Evolutionary conservation across 345 rosid genomes (phyloP), one percentile per base, ranked within the genome.

Genomic region (Iberis pinnata): DNA sequence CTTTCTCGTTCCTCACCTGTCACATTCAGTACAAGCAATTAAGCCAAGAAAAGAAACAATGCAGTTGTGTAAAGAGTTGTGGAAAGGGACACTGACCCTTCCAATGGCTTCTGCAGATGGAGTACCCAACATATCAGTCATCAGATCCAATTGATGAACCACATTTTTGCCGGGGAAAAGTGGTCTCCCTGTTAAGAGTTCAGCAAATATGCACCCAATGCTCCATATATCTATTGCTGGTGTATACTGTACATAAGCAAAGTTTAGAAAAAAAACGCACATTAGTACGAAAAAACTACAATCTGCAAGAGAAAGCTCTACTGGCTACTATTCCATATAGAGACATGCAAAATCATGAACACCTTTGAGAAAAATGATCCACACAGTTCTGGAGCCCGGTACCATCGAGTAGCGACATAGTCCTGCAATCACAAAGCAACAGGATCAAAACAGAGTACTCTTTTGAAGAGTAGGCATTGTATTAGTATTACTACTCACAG

Each of bases 161-260:
- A 89, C 97, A 49, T 89, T 89, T 77, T 89, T 86, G 56, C 97
- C 96, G 11, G 97, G 97, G 73, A 89, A 89, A 46, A 89, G 86
- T 55, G 96, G 96, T 54, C 84, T 89, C 54, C 97, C 97, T 1
- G 96, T 89, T 64, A 86, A 67, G 49, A 89, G 95, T 72, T 89
- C 97, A 5, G 97, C 78, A 68, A 89, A 89, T 61, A 89, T 89
- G 80, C 97, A 89, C 33, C 97, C 96, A 12, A 89, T 86, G 72
- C 97, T 89, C 95, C 97, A 89, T 55, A 82, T 84, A 72, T 89
- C 94, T 54, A 89, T 89, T 8, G 97, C 97, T 31, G 97, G 94
- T 43, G 97, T 89, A 69, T 89, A 89, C 96, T 89, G 87, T 47
- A 67, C 43, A 62, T 0, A 67, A 42, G 53, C 63, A 64, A 13